These are phyloP conservation scores for Xylaria longipes DNA, from an alignment of 495 filamentous ascomycete genomes.

Conservation along the genomic window DNA sequence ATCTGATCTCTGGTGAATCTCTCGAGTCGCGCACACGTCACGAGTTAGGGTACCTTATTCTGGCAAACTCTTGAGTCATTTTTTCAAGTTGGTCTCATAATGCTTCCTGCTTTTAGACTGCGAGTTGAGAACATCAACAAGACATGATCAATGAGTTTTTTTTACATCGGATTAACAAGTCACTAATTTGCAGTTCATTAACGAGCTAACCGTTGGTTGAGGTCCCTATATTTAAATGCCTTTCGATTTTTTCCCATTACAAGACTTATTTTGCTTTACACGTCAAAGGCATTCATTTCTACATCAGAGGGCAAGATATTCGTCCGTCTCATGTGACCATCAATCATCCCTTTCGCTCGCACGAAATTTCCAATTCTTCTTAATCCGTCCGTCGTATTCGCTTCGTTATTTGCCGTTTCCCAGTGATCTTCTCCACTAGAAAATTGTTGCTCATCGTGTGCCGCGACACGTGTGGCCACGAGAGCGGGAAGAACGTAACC, in stretches of 20 bases:
- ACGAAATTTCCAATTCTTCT: slow-evolving; percentile 15
- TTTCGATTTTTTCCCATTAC: slow-evolving; percentile 10
- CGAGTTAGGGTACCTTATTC: neutral
- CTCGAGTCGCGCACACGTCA: neutral
- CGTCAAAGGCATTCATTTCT: slow-evolving; percentile 4
- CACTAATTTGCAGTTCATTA: neutral
- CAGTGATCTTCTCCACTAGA: neutral
- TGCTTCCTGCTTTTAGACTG: neutral
- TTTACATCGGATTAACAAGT: neutral
- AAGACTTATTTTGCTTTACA: slow-evolving; percentile 17
- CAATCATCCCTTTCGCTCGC: slow-evolving; percentile 20
- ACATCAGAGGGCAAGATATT: slow-evolving; percentile 16
- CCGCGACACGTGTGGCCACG: slow-evolving; percentile 7
- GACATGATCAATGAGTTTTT: neutral
- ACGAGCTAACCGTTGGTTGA: neutral
- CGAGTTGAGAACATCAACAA: neutral
- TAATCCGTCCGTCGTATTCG: slow-evolving; percentile 7
- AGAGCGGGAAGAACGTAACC: neutral
- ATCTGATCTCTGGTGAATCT: neutral
- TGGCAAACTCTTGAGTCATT: neutral
- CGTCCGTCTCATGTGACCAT: slow-evolving; percentile 15
- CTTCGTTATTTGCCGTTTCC: slow-evolving; percentile 9
- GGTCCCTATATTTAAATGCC: slow-evolving; percentile 5
- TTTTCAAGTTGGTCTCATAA: neutral
- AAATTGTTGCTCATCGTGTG: neutral